These are phyloP conservation scores for Wickerhamomyces sp. DNA, from an alignment of 1,139 yeast genomes.

Conservation along the genomic window DNA sequence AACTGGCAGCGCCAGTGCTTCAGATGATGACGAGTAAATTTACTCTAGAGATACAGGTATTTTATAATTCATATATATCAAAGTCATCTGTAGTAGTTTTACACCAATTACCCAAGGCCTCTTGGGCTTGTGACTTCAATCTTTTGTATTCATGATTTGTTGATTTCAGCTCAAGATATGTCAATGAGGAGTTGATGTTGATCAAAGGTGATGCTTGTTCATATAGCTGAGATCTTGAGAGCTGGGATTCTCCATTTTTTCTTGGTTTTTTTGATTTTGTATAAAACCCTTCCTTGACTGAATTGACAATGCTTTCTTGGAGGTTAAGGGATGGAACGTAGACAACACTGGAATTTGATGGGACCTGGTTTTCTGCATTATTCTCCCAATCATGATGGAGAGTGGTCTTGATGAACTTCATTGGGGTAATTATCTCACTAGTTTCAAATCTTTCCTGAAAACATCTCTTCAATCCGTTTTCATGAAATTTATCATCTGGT, in stretches of 20 bases:
- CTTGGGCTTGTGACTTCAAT: constrained; percentile 8
- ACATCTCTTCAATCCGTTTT: constrained; percentile 46
- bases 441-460: constrained; percentile 35
- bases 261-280: constrained; percentile 41
- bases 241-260: constrained; percentile 39
- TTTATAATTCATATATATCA: background rate
- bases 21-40: constrained; percentile 26
- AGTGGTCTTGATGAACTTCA: constrained; percentile 12
- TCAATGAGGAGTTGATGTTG: constrained; percentile 17
- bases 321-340: constrained; percentile 27
- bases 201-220: constrained; percentile 16
- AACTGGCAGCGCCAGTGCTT: constrained; percentile 13
- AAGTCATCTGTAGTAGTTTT: constrained; percentile 20
- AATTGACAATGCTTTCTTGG: constrained; percentile 45
- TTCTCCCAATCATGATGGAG: constrained; percentile 25
- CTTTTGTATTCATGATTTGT: constrained; percentile 15
- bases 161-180: constrained; percentile 25
- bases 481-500: constrained; percentile 32
- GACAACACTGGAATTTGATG: constrained; percentile 36
- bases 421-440: background rate
- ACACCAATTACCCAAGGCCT: constrained; percentile 18
- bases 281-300: constrained; percentile 48
- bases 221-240: constrained; percentile 33
- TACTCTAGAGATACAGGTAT: constrained; percentile 3
- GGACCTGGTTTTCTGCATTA: constrained; percentile 25